Evolutionary conservation across 345 rosid genomes (phyloP).

Genomic region (Lumnitzera littorea): DNA sequence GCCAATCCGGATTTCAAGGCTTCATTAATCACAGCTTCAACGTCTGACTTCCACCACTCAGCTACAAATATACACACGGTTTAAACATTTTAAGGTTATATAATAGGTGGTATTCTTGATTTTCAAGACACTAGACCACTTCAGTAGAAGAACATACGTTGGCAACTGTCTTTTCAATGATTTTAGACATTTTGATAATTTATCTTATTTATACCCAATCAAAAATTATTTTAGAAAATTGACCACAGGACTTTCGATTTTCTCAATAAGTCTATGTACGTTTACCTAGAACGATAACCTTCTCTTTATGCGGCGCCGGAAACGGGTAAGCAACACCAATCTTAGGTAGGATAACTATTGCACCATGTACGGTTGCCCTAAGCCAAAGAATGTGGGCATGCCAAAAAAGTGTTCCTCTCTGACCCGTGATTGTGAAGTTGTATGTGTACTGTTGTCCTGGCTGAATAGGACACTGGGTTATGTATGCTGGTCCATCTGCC

Average conservation of each 20-base stretch:
- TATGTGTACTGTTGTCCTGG: constrained; percentile 59
- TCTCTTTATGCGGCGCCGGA: constrained; percentile 64
- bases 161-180: too few species aligned
- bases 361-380: constrained; percentile 86
- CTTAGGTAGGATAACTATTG: constrained; percentile 71
- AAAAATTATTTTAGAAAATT: too few species aligned
- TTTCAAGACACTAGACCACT: too few species aligned
- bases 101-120: neutral
- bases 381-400: constrained; percentile 96
- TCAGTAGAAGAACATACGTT: too few species aligned
- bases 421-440: constrained; percentile 73
- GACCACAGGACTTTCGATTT: too few species aligned
- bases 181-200: too few species aligned
- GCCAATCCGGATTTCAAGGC: constrained; percentile 65
- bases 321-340: constrained; percentile 81
- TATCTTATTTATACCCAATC: too few species aligned
- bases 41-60: constrained; percentile 98
- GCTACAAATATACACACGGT: constrained; percentile 18
- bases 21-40: constrained; percentile 65
- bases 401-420: constrained; percentile 78
- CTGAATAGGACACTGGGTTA: constrained; percentile 88
- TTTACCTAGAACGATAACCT: constrained; percentile 44
- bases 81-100: neutral
- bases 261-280: too few species aligned
- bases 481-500: constrained; percentile 92